A percentile compares a stretch with the other conserved stretches of the same genome.
Evolutionary conservation across 495 filamentous ascomycete genomes (phyloP).

Genomic region (Aspergillus homomorphus): DNA sequence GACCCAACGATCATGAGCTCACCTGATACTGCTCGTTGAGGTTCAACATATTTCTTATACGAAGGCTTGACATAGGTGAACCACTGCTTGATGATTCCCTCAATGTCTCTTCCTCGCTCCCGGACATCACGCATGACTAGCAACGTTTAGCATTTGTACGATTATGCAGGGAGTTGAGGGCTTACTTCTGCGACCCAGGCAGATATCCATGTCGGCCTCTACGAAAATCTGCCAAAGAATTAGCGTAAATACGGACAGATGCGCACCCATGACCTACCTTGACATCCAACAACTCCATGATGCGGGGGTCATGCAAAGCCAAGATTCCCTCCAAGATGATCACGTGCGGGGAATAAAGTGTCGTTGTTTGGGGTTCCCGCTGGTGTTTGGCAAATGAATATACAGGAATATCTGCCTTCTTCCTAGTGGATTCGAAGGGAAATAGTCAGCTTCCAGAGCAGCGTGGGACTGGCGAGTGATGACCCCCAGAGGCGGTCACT

Average conservation of each 20-base stretch:
- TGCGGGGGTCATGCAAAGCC: constrained; percentile 82
- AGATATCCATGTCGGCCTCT: constrained; percentile 93
- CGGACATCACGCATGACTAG: constrained; percentile 81
- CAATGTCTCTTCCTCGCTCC: constrained; percentile 80
- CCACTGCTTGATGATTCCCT: constrained; percentile 98
- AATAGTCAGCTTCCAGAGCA: constrained; percentile 5
- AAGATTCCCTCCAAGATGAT: constrained; percentile 95
- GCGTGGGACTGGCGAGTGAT: neutral
- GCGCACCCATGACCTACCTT: constrained; percentile 51
- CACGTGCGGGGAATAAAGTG: constrained; percentile 94
- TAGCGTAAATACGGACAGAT: neutral
- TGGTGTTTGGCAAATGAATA: constrained; percentile 96
- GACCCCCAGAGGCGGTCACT: neutral
- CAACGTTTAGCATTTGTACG: constrained; percentile 17
- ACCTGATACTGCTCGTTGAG: constrained; percentile 79
- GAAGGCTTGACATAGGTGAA: constrained; percentile 94
- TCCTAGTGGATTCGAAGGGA: constrained; percentile 48
- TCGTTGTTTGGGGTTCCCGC: constrained; percentile 70
- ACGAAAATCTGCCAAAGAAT: constrained; percentile 67
- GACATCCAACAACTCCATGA: constrained; percentile 86
- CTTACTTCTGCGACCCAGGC: constrained; percentile 85
- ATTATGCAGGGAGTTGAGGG: constrained; percentile 8
- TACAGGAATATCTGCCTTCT: constrained; percentile 86
- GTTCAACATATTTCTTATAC: constrained; percentile 84
- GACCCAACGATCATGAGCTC: constrained; percentile 12